Evolutionary conservation across 768 basidiomycete genomes (phyloP).

Genomic region (Pleurotus cornucopiae): DNA sequence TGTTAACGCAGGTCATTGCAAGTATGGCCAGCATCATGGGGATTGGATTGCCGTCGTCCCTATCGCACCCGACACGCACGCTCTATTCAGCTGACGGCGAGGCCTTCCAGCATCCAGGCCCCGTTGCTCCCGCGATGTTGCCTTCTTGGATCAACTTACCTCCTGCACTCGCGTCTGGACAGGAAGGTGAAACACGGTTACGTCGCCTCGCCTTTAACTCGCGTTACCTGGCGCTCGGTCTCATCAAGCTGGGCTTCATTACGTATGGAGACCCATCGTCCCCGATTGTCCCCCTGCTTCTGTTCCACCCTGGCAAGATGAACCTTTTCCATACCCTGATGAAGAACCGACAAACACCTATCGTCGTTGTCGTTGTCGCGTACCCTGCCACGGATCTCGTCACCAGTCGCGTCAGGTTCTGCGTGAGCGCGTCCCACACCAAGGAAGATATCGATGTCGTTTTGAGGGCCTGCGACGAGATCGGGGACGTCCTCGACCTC

Average conservation of each 20-base stretch:
- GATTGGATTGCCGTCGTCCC: constrained; percentile 37
- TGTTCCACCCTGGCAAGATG: constrained; percentile 96
- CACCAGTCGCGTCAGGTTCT: constrained; percentile 88
- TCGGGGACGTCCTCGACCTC: constrained; percentile 86
- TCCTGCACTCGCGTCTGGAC: constrained; percentile 67
- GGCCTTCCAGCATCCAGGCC: constrained; percentile 55
- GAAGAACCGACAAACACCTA: constrained; percentile 72
- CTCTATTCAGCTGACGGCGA: constrained; percentile 29
- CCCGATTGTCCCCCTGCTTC: constrained; percentile 87
- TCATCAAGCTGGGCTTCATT: constrained; percentile 94
- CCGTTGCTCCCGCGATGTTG: constrained; percentile 57
- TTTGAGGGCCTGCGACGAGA: constrained; percentile 84
- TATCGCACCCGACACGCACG: constrained; percentile 22
- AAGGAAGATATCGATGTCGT: constrained; percentile 93
- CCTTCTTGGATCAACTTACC: constrained; percentile 82
- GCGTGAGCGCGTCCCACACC: constrained; percentile 91
- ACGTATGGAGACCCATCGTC: constrained; percentile 89
- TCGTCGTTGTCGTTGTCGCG: constrained; percentile 85
- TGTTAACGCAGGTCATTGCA: constrained; percentile 86
- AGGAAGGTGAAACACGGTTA: constrained; percentile 79
- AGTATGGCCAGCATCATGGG: constrained; percentile 99
- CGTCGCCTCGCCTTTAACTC: constrained; percentile 93
- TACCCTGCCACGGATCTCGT: constrained; percentile 91
- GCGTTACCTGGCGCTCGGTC: constrained; percentile 82
- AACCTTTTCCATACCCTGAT: constrained; percentile 87